Base-by-base conservation (phyloP, 2,329 filamentous ascomycete species). In the Davidsoniella eucalypti region DNA sequence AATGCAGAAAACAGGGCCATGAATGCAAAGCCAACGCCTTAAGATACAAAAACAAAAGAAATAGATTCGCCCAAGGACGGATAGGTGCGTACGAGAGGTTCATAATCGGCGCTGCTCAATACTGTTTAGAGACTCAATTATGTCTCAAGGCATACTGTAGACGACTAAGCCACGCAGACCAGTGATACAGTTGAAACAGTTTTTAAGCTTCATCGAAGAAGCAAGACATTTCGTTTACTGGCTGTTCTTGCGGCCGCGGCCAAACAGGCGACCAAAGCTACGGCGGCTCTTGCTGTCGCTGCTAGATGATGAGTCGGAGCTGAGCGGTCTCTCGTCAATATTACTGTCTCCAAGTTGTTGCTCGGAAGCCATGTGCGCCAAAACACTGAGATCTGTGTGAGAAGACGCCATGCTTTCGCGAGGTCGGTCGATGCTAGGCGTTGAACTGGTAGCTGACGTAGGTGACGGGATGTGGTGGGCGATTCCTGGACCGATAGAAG, bases 191-290 rank as follows among this genome's bases (percentile, higher is more conserved):
- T 33, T 12, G 26, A 12, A 9, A 3, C 10, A 9, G 8, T 33
- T 33, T 33, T 33, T 33, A 33, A 33, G 29, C 29, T 33, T 33
- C 29, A 9, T 9, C 29, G 8, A 33, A 44, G 26, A 41, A 21
- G 16, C 21, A n/a, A 17, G 14, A 14, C 17, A 17, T 17, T n/a
- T 18, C 26, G 17, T 23, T 40, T 49, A 52, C 45, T 52, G 47
- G 16, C 46, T 45, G 25, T 49, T 42, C 29, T 52, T 52, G 37
- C 47, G 47, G 38, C 47, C 39, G 4, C 47, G 44, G n/a, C 47
- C 21, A 33, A 53, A 50, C 7, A 50, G 33, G 8, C 43, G 42
- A 14, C 42, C 42, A 18, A 53, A 29, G 37, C 33, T 43, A 17
- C 51, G 47, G 16, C 47, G 47, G 17, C 41, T 44, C 26, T 44